phyloP scores from a whole-genome alignment of 257 asterid species.

The Capsicum chinense region DNA sequence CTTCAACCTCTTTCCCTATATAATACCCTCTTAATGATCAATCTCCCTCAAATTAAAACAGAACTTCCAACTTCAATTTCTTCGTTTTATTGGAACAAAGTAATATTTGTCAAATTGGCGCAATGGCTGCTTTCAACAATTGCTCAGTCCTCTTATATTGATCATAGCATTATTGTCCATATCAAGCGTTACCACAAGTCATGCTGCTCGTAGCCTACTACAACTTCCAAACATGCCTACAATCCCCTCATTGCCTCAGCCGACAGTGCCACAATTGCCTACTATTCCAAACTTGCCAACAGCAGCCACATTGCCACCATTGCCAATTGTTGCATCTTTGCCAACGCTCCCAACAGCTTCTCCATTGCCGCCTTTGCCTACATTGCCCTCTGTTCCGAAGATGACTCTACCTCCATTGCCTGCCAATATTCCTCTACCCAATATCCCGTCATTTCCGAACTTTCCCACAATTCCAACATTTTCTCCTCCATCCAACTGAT shows the following conservation, averaged over 20 bases:
- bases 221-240: conserved; percentile 22
- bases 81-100: neutral
- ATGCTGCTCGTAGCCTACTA: neutral
- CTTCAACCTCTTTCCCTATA: neutral
- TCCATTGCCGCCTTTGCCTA: neutral
- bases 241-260: neutral
- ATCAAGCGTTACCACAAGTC: conserved; percentile 4
- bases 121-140: neutral
- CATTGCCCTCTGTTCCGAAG: neutral
- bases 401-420: conserved; percentile 27
- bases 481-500: conserved; percentile 7
- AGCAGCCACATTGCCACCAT: conserved; percentile 21
- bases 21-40: neutral
- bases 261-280: neutral
- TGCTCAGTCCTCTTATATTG: conserved; percentile 4
- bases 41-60: neutral
- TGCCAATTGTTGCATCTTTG: neutral
- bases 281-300: conserved; percentile 21
- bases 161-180: neutral
- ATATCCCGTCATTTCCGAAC: conserved; percentile 1
- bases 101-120: neutral
- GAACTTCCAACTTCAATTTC: neutral
- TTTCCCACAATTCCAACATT: neutral
- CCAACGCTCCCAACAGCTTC: neutral
- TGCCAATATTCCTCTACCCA: neutral